phyloP scores from a whole-genome alignment of 2,329 filamentous ascomycete genomes.

The Paecilomyces variotii region DNA sequence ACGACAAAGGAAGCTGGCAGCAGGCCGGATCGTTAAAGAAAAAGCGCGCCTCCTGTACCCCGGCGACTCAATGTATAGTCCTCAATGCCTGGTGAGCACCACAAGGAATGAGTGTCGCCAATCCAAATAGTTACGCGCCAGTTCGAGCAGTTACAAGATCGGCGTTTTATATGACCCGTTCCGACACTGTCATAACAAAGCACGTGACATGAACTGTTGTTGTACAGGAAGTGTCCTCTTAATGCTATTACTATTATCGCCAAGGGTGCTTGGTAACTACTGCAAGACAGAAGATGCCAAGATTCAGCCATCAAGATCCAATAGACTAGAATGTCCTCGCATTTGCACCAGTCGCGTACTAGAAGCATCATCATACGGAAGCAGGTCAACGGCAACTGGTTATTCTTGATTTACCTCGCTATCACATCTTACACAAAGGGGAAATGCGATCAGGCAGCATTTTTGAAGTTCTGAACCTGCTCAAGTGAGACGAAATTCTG shows the following conservation, averaged over 20 bases:
- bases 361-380: not conserved
- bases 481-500: not conserved
- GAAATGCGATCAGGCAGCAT: not conserved
- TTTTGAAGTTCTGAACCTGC: not conserved
- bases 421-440: not conserved
- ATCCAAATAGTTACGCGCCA: not conserved
- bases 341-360: not conserved
- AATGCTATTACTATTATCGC: too few species aligned
- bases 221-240: too few species aligned
- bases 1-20: not conserved
- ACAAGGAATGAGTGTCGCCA: not conserved
- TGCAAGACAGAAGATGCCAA: too few species aligned
- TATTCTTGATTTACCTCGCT: not conserved
- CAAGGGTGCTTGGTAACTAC: too few species aligned
- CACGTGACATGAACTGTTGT: not conserved
- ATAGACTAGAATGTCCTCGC: not conserved
- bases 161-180: not conserved
- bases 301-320: too few species aligned
- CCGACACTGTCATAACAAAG: not conserved
- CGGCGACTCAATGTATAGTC: not conserved
- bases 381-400: not conserved
- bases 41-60: not conserved
- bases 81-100: not conserved
- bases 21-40: not conserved
- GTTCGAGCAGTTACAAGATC: not conserved